These are phyloP conservation scores for Fusarium denticulatum DNA, from an alignment of 2,329 filamentous ascomycete genomes.

Conservation along the genomic window DNA sequence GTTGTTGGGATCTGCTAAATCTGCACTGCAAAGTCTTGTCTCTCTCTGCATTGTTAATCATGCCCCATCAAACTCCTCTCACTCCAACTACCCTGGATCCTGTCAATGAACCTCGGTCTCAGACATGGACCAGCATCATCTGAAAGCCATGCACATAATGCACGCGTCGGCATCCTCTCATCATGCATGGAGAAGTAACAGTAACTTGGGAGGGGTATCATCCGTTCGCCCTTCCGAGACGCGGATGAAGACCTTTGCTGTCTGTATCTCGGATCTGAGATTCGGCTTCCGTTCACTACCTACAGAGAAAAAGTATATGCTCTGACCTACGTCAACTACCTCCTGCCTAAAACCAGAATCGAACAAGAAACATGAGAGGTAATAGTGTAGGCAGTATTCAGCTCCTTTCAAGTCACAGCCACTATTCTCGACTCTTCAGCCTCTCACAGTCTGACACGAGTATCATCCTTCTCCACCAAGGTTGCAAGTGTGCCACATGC, in stretches of 20 bases:
- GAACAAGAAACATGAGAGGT: neutral
- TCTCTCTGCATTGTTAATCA: constrained; percentile 21
- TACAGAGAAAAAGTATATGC: neutral
- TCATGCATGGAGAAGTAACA: neutral
- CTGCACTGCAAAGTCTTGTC: constrained; percentile 19
- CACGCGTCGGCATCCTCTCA: constrained; percentile 2
- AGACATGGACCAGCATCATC: constrained; percentile 18
- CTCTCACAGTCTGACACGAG: constrained; percentile 50
- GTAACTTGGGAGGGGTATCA: constrained; percentile 13
- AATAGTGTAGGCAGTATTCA: neutral
- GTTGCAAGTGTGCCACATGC: constrained; percentile 40
- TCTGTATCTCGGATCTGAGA: constrained; percentile 17
- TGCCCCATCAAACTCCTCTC: constrained; percentile 16
- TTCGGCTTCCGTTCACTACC: constrained; percentile 28
- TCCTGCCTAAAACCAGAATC: constrained; percentile 7
- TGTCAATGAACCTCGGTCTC: constrained; percentile 28
- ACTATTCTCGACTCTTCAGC: constrained; percentile 33
- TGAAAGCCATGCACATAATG: constrained; percentile 6
- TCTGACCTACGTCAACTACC: constrained; percentile 16
- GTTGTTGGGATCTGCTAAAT: constrained; percentile 24
- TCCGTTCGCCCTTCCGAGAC: constrained; percentile 21
- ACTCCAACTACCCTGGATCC: constrained; percentile 15
- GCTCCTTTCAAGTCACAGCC: constrained; percentile 28
- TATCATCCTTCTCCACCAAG: constrained; percentile 28
- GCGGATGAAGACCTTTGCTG: neutral